Evolutionary conservation across 1,284 basidiomycete species (phyloP), one percentile per base, ranked within the genome.

Genomic region (Rhodotorula sp.): DNA sequence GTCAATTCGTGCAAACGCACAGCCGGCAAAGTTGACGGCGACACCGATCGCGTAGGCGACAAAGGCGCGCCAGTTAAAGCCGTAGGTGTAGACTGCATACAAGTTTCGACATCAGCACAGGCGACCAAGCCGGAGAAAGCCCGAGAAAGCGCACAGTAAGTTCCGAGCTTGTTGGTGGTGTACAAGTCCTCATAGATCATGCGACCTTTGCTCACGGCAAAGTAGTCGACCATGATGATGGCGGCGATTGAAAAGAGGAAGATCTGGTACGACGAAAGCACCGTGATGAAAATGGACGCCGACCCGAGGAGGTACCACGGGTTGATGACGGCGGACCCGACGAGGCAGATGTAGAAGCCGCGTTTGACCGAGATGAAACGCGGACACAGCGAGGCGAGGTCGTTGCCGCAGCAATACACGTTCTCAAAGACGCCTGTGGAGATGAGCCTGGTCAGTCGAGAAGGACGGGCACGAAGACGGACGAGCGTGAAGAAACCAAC

Each of bases 401-500:
- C 69, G 61, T 64, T 60, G 29, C 66, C 48, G 24, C 67, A 60
- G n/a, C 45, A 29, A 26, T 64, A 62, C 49, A 77, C 70, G 66
- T 79, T 79, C 65, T 79, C 78, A 48, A 79, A 77, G 29, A 77
- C 73, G 54, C 75, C 76, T 10, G 78, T 78, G 74, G 76, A 78
- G 30, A 77, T 57, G 8, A 70, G 8, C 18, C 30, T 5, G 33
- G 45, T 29, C 59, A 61, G 46, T 5, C 6, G 6, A 18, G 2
- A 14, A 42, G 7, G 37, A 42, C 37, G 37, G 10, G 37, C 33
- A 33, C 33, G 1, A 33, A 4, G 33, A 4, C 33, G 33, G 33
- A 7, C 4, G 33, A 33, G 33, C 4, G 33, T 4, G 33, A 33
- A 42, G 37, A 42, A 42, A 42, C 37, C 37, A 12, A 42, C 37